Base-by-base conservation (phyloP, 495 filamentous ascomycete genomes). In the Cercophora sp. region DNA sequence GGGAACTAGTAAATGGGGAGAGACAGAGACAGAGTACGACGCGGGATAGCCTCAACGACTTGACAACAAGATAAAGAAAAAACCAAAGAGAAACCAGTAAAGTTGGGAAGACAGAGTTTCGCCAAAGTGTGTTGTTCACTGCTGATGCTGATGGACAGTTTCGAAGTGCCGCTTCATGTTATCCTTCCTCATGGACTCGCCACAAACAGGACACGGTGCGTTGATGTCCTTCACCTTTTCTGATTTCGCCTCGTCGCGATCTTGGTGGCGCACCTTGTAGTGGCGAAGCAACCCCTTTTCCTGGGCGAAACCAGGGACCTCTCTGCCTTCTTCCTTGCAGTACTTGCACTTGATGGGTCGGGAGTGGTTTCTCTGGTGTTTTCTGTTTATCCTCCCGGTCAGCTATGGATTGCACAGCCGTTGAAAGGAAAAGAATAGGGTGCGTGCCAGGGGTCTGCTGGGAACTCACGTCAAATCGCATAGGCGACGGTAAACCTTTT, bases 331-430 rank as follows among this genome's bases (percentile, higher is more conserved):
- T n/a, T n/a, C n/a, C n/a, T n/a, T n/a, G 19, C 46, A 49, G 8
- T 3, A n/a, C 1, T 0, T 11, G 45, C 45, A 48, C 26, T 1
- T 18, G 0, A 2, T 15, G 1, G 45, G 45, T 8, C 18, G 8
- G 11, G 6, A n/a, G 8, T 49, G 46, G 46, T 26, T 49, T 20
- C 26, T 49, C 18, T 37, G 11, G 13, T 49, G 46, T 16, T 37
- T 49, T 15, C 46, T 49, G 41, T 44, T 3, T 5, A 8, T n/a
- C n/a, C n/a, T n/a, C n/a, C n/a, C n/a, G n/a, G n/a, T n/a, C n/a
- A n/a, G n/a, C n/a, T n/a, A n/a, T 20, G 8, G 11, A 18, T 16
- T 5, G 35, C 15, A 39, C 6, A 43, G 22, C 20, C 9, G 18
- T 8, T 5, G 26, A 24, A 10, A 25, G 18, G 5, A 22, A 4